A percentile compares a stretch with the other conserved stretches of the same genome.
Conservation (phyloP, 176 grass and related monocot genomes). For the Saccharum officinarum region DNA sequence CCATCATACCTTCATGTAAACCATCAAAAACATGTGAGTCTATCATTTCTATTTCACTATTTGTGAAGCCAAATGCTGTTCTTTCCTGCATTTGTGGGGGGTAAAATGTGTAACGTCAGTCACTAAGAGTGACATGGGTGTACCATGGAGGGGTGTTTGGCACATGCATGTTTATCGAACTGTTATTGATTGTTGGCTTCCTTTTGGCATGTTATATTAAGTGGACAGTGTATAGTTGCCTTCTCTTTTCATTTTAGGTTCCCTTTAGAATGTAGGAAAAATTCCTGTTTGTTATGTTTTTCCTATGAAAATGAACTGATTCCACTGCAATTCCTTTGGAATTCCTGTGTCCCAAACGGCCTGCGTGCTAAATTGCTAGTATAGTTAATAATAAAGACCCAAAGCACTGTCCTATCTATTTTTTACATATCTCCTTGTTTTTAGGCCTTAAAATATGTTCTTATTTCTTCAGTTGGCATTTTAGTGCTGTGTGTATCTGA, state of each 20-base stretch:
- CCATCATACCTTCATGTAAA: neutral
- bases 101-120: neutral
- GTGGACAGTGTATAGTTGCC: neutral
- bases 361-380: neutral
- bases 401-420: neutral
- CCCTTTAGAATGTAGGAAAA: neutral
- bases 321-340: neutral
- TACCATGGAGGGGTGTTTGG: neutral
- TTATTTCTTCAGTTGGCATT: neutral
- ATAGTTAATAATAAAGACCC: neutral
- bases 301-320: neutral
- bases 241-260: neutral
- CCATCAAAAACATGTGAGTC: neutral
- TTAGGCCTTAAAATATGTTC: neutral
- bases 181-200: neutral
- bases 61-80: conserved; percentile 3
- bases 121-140: neutral
- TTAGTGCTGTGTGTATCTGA: neutral
- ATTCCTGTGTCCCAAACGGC: neutral
- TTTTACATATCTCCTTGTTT: neutral
- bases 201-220: neutral
- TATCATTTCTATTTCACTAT: neutral
- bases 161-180: neutral
- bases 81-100: neutral
- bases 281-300: neutral